Conservation (phyloP, 2,329 filamentous ascomycete species). For the Neofusicoccum cordaticola region DNA sequence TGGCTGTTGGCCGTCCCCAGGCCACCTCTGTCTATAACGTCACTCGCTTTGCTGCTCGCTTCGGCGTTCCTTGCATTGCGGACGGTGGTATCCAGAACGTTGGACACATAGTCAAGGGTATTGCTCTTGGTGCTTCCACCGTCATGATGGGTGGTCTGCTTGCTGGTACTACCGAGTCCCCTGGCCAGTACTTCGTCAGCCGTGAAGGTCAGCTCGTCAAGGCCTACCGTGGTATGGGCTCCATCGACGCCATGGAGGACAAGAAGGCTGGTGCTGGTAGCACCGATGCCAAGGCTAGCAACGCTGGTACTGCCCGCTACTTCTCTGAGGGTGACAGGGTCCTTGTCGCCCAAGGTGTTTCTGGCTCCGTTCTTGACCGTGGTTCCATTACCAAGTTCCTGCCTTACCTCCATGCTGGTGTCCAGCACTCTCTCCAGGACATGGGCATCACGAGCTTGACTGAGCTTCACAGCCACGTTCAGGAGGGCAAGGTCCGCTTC, state of each 20-base stretch:
- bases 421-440: slow-evolving; percentile 97
- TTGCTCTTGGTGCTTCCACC: slow-evolving; percentile 88
- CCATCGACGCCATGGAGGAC: slow-evolving; percentile 99
- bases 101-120: slow-evolving; percentile 97
- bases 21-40: slow-evolving; percentile 91
- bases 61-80: slow-evolving; percentile 96
- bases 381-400: slow-evolving; percentile 92
- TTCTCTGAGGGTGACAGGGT: slow-evolving; percentile 96
- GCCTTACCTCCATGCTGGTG: slow-evolving; percentile 88
- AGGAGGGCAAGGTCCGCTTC: slow-evolving; percentile 76
- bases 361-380: slow-evolving; percentile 76
- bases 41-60: slow-evolving; percentile 81
- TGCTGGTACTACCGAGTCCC: slow-evolving; percentile 95
- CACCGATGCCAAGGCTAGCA: slow-evolving; percentile 68
- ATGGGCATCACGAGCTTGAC: slow-evolving; percentile 79
- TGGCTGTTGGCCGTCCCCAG: slow-evolving; percentile 96
- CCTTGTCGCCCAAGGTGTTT: slow-evolving; percentile 94
- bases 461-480: slow-evolving; percentile 73
- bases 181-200: slow-evolving; percentile 93
- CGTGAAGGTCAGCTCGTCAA: slow-evolving; percentile 97
- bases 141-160: slow-evolving; percentile 99
- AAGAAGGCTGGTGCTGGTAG: slow-evolving; percentile 81
- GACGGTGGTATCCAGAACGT: slow-evolving; percentile 98
- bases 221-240: slow-evolving; percentile 98
- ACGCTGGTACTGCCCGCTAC: slow-evolving; percentile 95